These are phyloP conservation scores for Macadamia tetraphylla DNA, from an alignment of 164 flowering plant genomes.

Conservation along the genomic window DNA sequence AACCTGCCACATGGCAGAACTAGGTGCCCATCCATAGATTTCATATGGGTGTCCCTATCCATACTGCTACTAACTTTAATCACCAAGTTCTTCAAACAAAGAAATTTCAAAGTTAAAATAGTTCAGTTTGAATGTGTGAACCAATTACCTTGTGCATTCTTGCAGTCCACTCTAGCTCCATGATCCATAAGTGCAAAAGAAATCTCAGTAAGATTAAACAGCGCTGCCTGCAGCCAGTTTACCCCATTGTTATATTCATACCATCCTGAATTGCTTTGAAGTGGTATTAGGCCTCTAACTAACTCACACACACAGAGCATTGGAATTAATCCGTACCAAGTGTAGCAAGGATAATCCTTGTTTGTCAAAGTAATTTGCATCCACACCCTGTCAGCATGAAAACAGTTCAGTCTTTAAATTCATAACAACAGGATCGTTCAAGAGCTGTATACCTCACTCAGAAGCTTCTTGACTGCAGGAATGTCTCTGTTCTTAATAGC, in stretches of 20 bases:
- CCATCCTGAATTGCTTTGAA: background rate
- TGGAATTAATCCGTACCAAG: constrained; percentile 46
- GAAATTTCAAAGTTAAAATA: too few species aligned
- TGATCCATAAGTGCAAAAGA: constrained; percentile 77
- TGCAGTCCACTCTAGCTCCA: constrained; percentile 69
- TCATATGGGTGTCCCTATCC: too few species aligned
- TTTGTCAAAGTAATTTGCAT: constrained; percentile 90
- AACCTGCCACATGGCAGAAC: too few species aligned
- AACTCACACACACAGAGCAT: background rate
- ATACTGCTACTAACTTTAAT: too few species aligned
- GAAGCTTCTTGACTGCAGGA: constrained; percentile 63
- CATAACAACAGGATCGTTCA: background rate
- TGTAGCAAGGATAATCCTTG: constrained; percentile 87
- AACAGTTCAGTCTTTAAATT: background rate
- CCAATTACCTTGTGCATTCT: constrained; percentile 79
- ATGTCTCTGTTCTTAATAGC: constrained; percentile 82
- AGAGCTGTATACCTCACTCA: constrained; percentile 54
- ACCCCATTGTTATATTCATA: background rate
- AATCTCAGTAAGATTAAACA: constrained; percentile 87
- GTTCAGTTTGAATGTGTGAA: background rate
- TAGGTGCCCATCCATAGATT: too few species aligned
- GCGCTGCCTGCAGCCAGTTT: constrained; percentile 63
- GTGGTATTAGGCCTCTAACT: background rate
- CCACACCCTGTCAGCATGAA: constrained; percentile 66
- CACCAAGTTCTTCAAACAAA: too few species aligned